phyloP scores from a whole-genome alignment of 2,329 filamentous ascomycete species.

The Aspergillus sp. region DNA sequence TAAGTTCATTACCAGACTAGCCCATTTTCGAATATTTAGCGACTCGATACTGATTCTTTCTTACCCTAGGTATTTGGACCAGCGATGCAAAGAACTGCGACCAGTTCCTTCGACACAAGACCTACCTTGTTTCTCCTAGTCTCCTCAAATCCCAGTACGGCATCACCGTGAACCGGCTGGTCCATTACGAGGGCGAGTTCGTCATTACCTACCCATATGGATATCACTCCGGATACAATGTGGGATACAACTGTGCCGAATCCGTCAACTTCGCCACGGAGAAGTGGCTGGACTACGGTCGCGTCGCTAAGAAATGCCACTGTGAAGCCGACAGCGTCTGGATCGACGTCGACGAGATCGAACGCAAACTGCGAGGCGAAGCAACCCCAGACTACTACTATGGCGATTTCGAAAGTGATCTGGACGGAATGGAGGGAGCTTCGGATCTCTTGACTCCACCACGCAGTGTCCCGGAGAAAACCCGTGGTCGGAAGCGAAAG shows the following conservation, averaged over 20 bases:
- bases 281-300: slow-evolving; percentile 91
- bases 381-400: slow-evolving; percentile 56
- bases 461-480: slow-evolving; percentile 68
- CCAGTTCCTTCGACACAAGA: slow-evolving; percentile 96
- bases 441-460: slow-evolving; percentile 78
- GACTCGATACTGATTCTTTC: slow-evolving; percentile 11
- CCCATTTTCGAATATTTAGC: neutral
- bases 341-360: slow-evolving; percentile 95
- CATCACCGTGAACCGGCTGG: slow-evolving; percentile 93
- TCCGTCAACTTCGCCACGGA: slow-evolving; percentile 98
- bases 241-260: slow-evolving; percentile 98
- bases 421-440: slow-evolving; percentile 60
- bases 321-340: slow-evolving; percentile 97
- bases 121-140: slow-evolving; percentile 90
- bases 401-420: slow-evolving; percentile 59
- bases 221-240: slow-evolving; percentile 96
- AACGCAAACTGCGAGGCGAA: slow-evolving; percentile 89
- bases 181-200: slow-evolving; percentile 95
- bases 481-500: slow-evolving; percentile 69
- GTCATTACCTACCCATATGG: slow-evolving; percentile 98
- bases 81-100: slow-evolving; percentile 92
- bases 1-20: slow-evolving; percentile 18
- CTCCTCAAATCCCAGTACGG: slow-evolving; percentile 83
- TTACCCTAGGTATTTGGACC: slow-evolving; percentile 68
- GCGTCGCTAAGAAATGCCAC: slow-evolving; percentile 94